phyloP scores from a whole-genome alignment of 257 asterid genomes.

The Ilex aquifolium region DNA sequence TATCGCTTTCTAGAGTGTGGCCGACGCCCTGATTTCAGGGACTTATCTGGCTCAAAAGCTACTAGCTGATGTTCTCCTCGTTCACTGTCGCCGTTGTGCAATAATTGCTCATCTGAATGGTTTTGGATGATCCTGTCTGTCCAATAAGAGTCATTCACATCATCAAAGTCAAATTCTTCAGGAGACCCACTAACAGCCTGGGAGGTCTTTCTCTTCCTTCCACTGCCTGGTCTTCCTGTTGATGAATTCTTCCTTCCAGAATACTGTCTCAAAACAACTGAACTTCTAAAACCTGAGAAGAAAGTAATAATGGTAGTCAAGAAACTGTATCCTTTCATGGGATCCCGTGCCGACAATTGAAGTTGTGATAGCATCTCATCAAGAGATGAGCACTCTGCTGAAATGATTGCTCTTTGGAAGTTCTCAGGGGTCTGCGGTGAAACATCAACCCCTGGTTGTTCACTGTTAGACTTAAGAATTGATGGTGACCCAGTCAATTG shows the following conservation, averaged over 20 bases:
- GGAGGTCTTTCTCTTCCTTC: constrained; percentile 52
- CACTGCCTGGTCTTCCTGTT: constrained; percentile 20
- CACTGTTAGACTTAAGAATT: constrained; percentile 32
- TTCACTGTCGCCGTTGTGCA: constrained; percentile 42
- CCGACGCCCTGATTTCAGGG: constrained; percentile 45
- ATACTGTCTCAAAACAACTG: constrained; percentile 40
- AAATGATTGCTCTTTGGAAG: constrained; percentile 28
- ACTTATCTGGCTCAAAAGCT: constrained; percentile 29
- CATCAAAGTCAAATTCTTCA: constrained; percentile 91
- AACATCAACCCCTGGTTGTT: constrained; percentile 31
- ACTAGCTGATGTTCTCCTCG: constrained; percentile 23
- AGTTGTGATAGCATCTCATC: constrained; percentile 63
- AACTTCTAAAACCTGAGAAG: constrained; percentile 62
- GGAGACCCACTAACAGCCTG: constrained; percentile 38
- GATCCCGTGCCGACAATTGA: constrained; percentile 54
- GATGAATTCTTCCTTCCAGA: background rate
- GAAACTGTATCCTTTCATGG: constrained; percentile 37
- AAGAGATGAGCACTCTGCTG: constrained; percentile 44
- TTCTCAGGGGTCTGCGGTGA: constrained; percentile 28
- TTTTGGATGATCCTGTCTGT: constrained; percentile 79
- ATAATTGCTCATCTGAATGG: constrained; percentile 54
- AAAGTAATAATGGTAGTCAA: constrained; percentile 26
- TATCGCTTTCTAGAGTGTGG: constrained; percentile 52
- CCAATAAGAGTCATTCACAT: constrained; percentile 85
- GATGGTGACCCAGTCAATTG: constrained; percentile 67